Evolutionary conservation across 2,329 filamentous ascomycete genomes (phyloP), one percentile per base, ranked within the genome.

Genomic region (Ophiostoma perfectum): DNA sequence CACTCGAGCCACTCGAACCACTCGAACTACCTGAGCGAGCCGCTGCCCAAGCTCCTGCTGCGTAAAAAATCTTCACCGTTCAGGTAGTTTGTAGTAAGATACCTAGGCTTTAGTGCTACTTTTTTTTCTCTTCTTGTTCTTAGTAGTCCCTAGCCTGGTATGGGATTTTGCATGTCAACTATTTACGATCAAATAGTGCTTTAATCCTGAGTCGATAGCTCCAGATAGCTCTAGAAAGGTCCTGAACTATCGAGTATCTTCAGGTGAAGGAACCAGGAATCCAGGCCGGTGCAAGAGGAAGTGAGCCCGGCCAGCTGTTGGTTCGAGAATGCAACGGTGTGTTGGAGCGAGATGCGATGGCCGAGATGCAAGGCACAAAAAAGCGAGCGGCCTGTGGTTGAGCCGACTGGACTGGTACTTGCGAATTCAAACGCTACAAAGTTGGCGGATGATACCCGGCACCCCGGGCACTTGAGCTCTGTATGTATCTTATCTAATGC

Each of bases 1-100:
- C 49, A 55, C 49, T 18, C 49, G 27, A 36, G 49, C 49, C 49
- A 52, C 49, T 55, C 49, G n/a, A 55, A 55, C 49, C 49, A 55
- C 49, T 27, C 27, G 2, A 27, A 27, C 27, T 2, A 27, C 27
- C 27, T 27, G 27, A 27, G 27, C 27, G 27, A 27, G 27, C 27
- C 27, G 27, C 27, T 27, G 49, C 27, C 49, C 18, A 55, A 27
- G 49, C 49, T 36, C 49, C 49, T 55, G n/a, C 49, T 11, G 27
- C n/a, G 11, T 27, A 11, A 27, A 55, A 55, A 55, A 9, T 55
- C 49, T 55, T 55, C 49, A 55, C 49, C 49, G 49, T 55, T 55
- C 49, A 16, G 27, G 27, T 27, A 27, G 47, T n/a, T n/a, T 7
- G 49, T n/a, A 8, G 18, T 27, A n/a, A n/a, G n/a, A n/a, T n/a